Evolutionary conservation across 768 basidiomycete species (phyloP).

Genomic region (Termitomyces sp.): DNA sequence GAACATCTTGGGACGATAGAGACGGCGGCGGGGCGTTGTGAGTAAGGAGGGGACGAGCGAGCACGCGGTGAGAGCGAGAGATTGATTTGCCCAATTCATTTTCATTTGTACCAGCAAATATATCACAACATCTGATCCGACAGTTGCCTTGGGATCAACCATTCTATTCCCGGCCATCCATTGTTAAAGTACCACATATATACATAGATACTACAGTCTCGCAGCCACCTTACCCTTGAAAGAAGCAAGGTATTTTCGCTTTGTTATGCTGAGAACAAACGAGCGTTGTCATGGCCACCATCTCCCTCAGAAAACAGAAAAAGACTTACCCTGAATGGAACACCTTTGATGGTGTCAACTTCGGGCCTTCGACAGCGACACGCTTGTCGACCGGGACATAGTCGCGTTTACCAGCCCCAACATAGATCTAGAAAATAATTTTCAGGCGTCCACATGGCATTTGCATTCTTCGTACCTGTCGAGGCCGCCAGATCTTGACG

Average conservation of each 20-base stretch:
- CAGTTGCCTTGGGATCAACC: neutral
- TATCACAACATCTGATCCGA: conserved; percentile 11
- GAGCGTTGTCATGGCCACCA: conserved; percentile 32
- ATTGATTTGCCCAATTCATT: conserved; percentile 7
- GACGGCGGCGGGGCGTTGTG: conserved; percentile 21
- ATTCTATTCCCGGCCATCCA: neutral
- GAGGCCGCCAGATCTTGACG: conserved; percentile 91
- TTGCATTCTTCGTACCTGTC: conserved; percentile 47
- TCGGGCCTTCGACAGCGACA: conserved; percentile 43
- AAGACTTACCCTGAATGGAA: conserved; percentile 70
- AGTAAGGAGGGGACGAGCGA: conserved; percentile 21
- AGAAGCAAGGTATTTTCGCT: conserved; percentile 58
- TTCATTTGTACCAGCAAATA: conserved; percentile 12
- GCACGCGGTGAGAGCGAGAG: conserved; percentile 21
- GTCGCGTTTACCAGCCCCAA: conserved; percentile 68
- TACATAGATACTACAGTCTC: conserved; percentile 29
- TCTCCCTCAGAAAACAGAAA: conserved; percentile 3
- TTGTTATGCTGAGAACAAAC: conserved; percentile 45
- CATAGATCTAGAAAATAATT: conserved; percentile 52
- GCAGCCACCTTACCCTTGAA: conserved; percentile 46
- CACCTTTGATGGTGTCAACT: conserved; percentile 56
- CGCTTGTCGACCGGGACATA: conserved; percentile 67
- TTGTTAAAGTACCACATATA: neutral
- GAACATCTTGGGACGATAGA: conserved; percentile 56
- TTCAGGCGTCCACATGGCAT: neutral